Evolutionary conservation across 2,329 filamentous ascomycete genomes (phyloP), one percentile per base, ranked within the genome.

Genomic region (Amphichorda felina): DNA sequence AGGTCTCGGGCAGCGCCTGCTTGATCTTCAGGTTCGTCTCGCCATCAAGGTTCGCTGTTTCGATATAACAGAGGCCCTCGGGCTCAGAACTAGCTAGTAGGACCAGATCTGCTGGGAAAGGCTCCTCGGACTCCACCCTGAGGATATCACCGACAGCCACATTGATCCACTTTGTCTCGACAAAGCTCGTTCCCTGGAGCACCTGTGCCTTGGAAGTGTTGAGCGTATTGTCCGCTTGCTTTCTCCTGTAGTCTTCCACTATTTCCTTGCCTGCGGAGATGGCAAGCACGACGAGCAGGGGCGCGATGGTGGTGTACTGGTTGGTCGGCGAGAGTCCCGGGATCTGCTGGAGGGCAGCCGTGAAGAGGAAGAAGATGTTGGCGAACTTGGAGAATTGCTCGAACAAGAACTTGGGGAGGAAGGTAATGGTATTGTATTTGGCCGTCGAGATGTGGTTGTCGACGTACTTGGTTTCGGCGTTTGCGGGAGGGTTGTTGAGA

Each of bases 11-110:
- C 36, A 95, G 79, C 2, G 79, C 89, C 63, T 98, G 91, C 63
- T 98, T 98, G 63, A 98, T 94, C 63, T 98, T 98, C 47, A 98
- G 64, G 54, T 98, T 98, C 15, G 91, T 98, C 61, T 98, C 91
- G 47, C 91, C 91, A 50, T 98, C 91, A 39, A 98, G 67, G 54
- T 98, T 98, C 17, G 91, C 89, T 2, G 91, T 98, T 62, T 98
- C 91, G 52, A 98, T 96, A 56, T 98, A 98, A 61, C 91, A 98
- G 38, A 98, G 64, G 48, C 91, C 91, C 63, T 98, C 91, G 1
- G 91, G 93, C 55, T 98, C 93, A 6, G 91, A 96, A 50, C 86
- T 94, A 8, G 91, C 88, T 38, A 98, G 66, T 18, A 98, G 68
- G 4, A 96, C 86, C 44, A 98, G 60, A 59, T 98, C 91, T 26